Conservation (phyloP, 2,329 filamentous ascomycete genomes). For the Beauveria australis region DNA sequence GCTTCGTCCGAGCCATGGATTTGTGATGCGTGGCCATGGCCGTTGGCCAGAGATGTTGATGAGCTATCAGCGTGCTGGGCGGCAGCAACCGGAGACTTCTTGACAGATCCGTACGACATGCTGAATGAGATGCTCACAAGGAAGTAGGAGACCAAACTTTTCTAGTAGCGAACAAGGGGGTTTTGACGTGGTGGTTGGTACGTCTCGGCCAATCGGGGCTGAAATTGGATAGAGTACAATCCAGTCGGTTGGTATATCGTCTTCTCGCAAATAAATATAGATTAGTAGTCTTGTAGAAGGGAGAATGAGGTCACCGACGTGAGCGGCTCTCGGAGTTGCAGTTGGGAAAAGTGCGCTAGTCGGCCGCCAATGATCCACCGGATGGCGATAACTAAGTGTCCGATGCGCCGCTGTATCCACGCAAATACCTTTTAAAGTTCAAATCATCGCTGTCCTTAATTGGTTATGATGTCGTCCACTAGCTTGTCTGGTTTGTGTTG, state of each 20-base stretch:
- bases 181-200: background rate
- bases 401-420: too few species aligned
- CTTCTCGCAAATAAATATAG: background rate
- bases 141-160: background rate
- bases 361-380: background rate
- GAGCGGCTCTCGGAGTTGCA: background rate
- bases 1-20: background rate
- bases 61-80: background rate
- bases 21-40: background rate
- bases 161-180: background rate
- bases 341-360: background rate
- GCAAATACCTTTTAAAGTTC: too few species aligned
- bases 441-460: too few species aligned
- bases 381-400: background rate
- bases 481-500: too few species aligned
- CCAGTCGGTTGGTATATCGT: background rate
- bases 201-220: background rate
- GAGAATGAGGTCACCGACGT: background rate
- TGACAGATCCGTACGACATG: conserved; percentile 8
- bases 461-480: too few species aligned
- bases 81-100: background rate
- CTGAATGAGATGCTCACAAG: background rate
- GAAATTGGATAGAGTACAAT: too few species aligned
- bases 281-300: background rate
- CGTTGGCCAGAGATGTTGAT: background rate